Percentiles rank a stretch among this genome's conserved stretches.
Conservation (phyloP, 106 monocot genomes). For the Triglochin maritima region DNA sequence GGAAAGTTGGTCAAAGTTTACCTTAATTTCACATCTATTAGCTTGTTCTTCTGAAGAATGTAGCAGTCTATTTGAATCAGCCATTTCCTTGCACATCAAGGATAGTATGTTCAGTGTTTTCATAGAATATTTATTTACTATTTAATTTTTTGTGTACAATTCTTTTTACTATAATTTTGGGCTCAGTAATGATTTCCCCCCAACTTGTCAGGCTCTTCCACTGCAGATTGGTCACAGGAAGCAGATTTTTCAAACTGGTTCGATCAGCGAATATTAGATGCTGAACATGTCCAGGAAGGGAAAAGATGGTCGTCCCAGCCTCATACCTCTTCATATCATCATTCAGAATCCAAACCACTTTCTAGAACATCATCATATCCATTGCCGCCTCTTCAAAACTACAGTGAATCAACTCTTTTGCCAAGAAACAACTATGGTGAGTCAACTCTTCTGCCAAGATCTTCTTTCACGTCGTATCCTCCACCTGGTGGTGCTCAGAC, state of each 20-base stretch:
- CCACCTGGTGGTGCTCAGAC: constrained; percentile 34
- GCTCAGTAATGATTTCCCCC: background rate
- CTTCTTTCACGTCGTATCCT: constrained; percentile 44
- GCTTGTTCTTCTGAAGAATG: too few species aligned
- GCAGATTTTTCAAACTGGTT: constrained; percentile 20
- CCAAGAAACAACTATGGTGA: constrained; percentile 6
- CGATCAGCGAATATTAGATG: constrained; percentile 25
- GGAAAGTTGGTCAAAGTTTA: too few species aligned
- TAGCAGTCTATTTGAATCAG: too few species aligned
- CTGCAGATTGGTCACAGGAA: constrained; percentile 37
- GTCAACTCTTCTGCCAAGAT: constrained; percentile 24
- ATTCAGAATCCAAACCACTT: constrained; percentile 23
- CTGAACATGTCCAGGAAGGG: constrained; percentile 28
- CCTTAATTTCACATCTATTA: too few species aligned
- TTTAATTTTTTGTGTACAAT: too few species aligned
- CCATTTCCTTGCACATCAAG: too few species aligned
- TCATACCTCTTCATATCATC: constrained; percentile 10
- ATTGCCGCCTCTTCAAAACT: constrained; percentile 5
- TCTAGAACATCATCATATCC: constrained; percentile 30
- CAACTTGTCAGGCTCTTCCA: constrained; percentile 29
- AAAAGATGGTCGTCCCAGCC: constrained; percentile 38
- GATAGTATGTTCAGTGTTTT: too few species aligned
- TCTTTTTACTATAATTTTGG: background rate
- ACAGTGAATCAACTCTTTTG: background rate
- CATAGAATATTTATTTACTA: too few species aligned